Conservation (phyloP, 2,329 filamentous ascomycete species). For the Beauveria medogensis region DNA sequence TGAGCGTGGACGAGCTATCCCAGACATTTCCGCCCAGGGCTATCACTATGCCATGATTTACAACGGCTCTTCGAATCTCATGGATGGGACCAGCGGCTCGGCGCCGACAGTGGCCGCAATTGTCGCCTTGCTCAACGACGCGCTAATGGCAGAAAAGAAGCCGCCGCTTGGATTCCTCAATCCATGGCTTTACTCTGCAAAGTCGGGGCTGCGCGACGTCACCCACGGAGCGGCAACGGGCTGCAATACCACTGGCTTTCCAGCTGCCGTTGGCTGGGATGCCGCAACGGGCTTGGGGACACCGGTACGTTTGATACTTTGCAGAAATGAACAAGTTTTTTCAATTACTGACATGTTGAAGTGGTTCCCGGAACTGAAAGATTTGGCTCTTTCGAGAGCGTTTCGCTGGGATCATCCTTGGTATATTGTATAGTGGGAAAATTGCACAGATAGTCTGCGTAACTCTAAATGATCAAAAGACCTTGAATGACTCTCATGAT, state of each 20-base stretch:
- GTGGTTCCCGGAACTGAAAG: conserved; percentile 9
- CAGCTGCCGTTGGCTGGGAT: conserved; percentile 15
- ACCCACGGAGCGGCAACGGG: conserved; percentile 12
- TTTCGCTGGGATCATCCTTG: conserved; percentile 5
- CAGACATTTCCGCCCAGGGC: conserved; percentile 52
- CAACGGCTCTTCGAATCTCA: neutral
- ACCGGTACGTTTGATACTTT: neutral
- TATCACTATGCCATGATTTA: conserved; percentile 23
- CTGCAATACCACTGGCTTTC: conserved; percentile 4
- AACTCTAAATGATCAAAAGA: neutral
- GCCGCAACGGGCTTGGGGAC: conserved; percentile 27
- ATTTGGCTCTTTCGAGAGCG: neutral
- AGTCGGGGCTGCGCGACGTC: conserved; percentile 6
- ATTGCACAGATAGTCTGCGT: neutral
- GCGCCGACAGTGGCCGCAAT: conserved; percentile 56
- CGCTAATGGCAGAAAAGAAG: conserved; percentile 47
- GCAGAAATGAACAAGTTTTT: no score
- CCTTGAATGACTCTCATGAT: no score
- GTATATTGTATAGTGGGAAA: neutral
- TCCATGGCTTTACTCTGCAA: conserved; percentile 45
- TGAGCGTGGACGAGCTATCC: conserved; percentile 46
- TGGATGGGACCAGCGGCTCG: conserved; percentile 36
- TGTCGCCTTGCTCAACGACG: conserved; percentile 56
- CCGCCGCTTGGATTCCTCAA: conserved; percentile 51
- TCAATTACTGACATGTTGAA: neutral